Conservation (phyloP, 2,329 filamentous ascomycete species). For the Exserohilum rostratum region DNA sequence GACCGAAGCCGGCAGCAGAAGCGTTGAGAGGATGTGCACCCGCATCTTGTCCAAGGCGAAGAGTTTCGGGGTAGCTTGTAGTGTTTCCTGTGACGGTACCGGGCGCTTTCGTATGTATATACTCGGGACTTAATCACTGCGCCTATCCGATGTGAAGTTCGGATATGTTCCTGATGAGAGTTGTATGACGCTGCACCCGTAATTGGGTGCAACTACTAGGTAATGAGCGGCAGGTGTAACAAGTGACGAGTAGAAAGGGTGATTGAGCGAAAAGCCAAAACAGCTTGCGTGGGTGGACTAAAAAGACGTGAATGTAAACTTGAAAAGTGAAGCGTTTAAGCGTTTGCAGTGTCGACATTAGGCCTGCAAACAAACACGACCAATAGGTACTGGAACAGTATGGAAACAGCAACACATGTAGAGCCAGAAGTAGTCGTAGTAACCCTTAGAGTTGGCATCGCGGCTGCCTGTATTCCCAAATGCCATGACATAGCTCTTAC, state of each 20-base stretch:
- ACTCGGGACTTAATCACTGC: background rate
- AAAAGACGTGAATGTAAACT: background rate
- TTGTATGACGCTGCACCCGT: background rate
- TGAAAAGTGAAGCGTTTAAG: background rate
- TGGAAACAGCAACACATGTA: background rate
- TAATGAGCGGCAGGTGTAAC: background rate
- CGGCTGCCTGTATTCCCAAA: background rate
- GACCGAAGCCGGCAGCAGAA: background rate
- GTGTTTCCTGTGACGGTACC: background rate
- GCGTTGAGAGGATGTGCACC: background rate
- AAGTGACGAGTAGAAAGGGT: background rate
- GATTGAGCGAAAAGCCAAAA: background rate
- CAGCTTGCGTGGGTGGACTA: background rate
- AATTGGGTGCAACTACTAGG: background rate
- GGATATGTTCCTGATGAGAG: background rate
- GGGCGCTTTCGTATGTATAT: background rate
- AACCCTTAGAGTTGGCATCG: background rate
- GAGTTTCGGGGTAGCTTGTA: background rate
- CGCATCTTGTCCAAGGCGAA: slow-evolving; percentile 1
- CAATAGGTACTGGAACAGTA: slow-evolving; percentile 1
- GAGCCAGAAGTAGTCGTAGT: background rate
- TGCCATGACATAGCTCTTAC: background rate
- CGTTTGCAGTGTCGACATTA: slow-evolving; percentile 2
- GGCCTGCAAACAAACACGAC: slow-evolving; percentile 1
- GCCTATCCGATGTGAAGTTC: background rate